These are phyloP conservation scores for Sarocladium oryzae DNA, from an alignment of 2,329 filamentous ascomycete genomes.

Conservation along the genomic window DNA sequence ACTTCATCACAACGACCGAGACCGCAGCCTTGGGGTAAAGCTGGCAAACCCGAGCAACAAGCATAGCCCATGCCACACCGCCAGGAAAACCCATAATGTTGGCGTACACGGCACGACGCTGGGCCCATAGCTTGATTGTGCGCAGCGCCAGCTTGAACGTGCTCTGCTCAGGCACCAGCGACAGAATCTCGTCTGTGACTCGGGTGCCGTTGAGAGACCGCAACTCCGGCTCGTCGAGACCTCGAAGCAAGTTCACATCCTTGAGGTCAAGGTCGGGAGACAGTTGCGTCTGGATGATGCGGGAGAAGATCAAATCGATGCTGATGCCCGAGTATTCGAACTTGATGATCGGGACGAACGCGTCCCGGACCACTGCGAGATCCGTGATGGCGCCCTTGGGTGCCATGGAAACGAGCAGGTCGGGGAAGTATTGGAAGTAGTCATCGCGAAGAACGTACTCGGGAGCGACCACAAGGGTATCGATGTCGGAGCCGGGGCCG, in stretches of 20 bases:
- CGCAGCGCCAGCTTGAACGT: slow-evolving; percentile 85
- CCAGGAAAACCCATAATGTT: slow-evolving; percentile 96
- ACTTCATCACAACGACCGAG: slow-evolving; percentile 84
- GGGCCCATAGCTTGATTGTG: slow-evolving; percentile 94
- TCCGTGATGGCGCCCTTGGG: slow-evolving; percentile 75
- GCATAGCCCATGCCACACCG: slow-evolving; percentile 96
- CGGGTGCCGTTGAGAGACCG: slow-evolving; percentile 89
- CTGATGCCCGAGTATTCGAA: slow-evolving; percentile 86
- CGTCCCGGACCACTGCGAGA: slow-evolving; percentile 77
- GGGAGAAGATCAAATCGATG: slow-evolving; percentile 88
- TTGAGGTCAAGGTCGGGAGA: slow-evolving; percentile 62
- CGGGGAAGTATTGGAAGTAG: slow-evolving; percentile 88
- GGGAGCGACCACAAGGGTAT: slow-evolving; percentile 87
- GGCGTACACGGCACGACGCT: slow-evolving; percentile 84
- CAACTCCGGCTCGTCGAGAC: slow-evolving; percentile 79
- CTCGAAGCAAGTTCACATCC: slow-evolving; percentile 78
- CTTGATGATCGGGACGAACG: slow-evolving; percentile 96
- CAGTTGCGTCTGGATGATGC: slow-evolving; percentile 65
- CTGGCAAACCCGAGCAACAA: slow-evolving; percentile 92
- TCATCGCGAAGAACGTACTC: slow-evolving; percentile 84
- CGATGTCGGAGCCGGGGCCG: slow-evolving; percentile 94
- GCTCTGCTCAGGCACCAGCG: slow-evolving; percentile 79
- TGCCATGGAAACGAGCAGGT: slow-evolving; percentile 68
- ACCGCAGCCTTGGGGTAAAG: slow-evolving; percentile 89
- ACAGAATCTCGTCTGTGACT: slow-evolving; percentile 87